Evolutionary conservation across 2,329 filamentous ascomycete species (phyloP).

Genomic region (Ascochyta fabae): DNA sequence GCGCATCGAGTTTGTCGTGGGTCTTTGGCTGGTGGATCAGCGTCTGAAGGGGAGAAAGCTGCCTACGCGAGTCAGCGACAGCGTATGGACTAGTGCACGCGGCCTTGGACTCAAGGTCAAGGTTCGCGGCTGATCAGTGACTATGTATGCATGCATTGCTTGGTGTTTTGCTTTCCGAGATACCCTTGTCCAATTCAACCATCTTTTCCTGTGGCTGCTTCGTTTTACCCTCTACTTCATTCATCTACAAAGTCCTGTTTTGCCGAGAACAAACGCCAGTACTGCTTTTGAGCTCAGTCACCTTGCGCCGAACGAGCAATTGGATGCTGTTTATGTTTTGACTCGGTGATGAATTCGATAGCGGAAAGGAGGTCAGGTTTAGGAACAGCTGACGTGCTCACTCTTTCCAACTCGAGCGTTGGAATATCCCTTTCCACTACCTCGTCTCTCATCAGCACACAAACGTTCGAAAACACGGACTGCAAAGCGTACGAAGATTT

Average conservation of each 20-base stretch:
- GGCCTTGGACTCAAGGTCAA: slow-evolving; percentile 52
- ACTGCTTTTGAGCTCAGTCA: too few relatives aligned
- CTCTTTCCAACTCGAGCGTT: too few relatives aligned
- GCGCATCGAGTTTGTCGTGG: slow-evolving; percentile 79
- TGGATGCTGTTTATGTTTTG: too few relatives aligned
- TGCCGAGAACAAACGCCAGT: too few relatives aligned
- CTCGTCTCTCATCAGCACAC: not conserved
- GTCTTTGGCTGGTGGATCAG: slow-evolving; percentile 83
- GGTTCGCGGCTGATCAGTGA: slow-evolving; percentile 22
- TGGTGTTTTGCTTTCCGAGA: slow-evolving; percentile 32
- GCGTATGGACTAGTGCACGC: slow-evolving; percentile 75
- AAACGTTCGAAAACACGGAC: not conserved
- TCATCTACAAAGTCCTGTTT: too few relatives aligned
- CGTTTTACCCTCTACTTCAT: not conserved
- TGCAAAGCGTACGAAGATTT: not conserved
- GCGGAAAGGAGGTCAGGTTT: too few relatives aligned
- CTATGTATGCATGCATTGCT: slow-evolving; percentile 18
- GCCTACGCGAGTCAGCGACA: slow-evolving; percentile 72
- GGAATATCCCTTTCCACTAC: too few relatives aligned
- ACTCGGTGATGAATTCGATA: too few relatives aligned
- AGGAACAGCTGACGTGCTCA: too few relatives aligned
- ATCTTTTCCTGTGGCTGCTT: not conserved
- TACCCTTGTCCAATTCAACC: slow-evolving; percentile 31
- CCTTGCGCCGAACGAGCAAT: too few relatives aligned
- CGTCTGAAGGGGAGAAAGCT: slow-evolving; percentile 79